Evolutionary conservation across 75 land plant genomes (phyloP).

Genomic region (Chamaecyparis obtusa): DNA sequence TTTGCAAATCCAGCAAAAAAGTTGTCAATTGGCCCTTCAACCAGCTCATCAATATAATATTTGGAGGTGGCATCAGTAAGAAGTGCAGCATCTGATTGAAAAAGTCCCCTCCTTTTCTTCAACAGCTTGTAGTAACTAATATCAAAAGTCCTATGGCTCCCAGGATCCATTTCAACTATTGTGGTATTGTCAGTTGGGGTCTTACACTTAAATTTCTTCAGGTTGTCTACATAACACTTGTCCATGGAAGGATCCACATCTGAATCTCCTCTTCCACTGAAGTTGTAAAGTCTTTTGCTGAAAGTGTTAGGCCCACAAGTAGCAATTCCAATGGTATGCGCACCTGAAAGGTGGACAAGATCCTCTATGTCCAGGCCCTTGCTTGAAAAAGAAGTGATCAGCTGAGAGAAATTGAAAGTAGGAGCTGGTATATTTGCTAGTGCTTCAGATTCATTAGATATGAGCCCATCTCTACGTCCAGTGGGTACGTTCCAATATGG

Average conservation of each 20-base stretch:
- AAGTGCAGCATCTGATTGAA: slow-evolving; percentile 55
- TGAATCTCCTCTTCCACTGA: slow-evolving; percentile 45
- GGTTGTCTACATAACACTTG: slow-evolving; percentile 39
- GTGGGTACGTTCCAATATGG: slow-evolving; percentile 22
- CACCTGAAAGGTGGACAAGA: slow-evolving; percentile 28
- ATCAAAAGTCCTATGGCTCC: slow-evolving; percentile 51
- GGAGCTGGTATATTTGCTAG: slow-evolving; percentile 22
- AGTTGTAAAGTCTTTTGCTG: slow-evolving; percentile 59
- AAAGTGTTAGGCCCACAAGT: slow-evolving; percentile 35
- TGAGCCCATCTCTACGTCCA: slow-evolving; percentile 32
- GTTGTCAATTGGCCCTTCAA: slow-evolving; percentile 8
- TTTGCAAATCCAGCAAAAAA: slow-evolving; percentile 54
- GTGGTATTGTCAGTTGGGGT: slow-evolving; percentile 27
- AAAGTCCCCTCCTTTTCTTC: slow-evolving; percentile 47
- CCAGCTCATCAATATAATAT: slow-evolving; percentile 21
- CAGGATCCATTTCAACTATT: slow-evolving; percentile 59
- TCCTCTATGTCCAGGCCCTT: slow-evolving; percentile 24
- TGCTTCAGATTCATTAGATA: slow-evolving; percentile 16
- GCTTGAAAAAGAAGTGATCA: slow-evolving; percentile 3
- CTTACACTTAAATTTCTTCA: slow-evolving; percentile 39
- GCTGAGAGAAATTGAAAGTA: slow-evolving; percentile 13
- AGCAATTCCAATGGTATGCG: slow-evolving; percentile 51
- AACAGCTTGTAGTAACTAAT: slow-evolving; percentile 39
- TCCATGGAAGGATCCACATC: slow-evolving; percentile 53
- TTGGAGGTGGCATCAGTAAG: slow-evolving; percentile 22